phyloP scores from a whole-genome alignment of 163 green algal species.

The Coccomyxa subellipsoidea region DNA sequence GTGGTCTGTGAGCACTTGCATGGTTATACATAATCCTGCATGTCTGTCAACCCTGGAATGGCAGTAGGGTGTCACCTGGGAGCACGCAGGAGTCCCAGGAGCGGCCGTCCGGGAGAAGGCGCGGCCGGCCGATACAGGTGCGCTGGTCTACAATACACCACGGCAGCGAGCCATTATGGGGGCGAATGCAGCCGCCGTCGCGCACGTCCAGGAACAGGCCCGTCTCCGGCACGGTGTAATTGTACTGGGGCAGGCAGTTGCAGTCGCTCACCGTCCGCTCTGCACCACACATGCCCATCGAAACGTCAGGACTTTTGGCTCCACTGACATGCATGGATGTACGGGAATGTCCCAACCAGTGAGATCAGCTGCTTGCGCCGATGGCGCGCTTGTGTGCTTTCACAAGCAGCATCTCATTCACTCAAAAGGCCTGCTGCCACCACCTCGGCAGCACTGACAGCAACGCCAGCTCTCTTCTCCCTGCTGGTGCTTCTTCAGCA shows the following conservation, averaged over 20 bases:
- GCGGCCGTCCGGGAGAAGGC: not conserved
- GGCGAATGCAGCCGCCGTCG: not conserved
- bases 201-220: not conserved
- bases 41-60: too few relatives aligned
- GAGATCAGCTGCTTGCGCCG: too few relatives aligned
- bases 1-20: too few relatives aligned
- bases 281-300: not conserved
- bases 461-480: too few relatives aligned
- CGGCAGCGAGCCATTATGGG: not conserved
- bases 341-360: too few relatives aligned
- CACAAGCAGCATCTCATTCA: too few relatives aligned
- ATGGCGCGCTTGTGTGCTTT: too few relatives aligned
- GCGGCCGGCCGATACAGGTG: not conserved
- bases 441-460: too few relatives aligned
- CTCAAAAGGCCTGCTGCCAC: too few relatives aligned
- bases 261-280: not conserved
- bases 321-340: too few relatives aligned
- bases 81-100: not conserved
- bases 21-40: too few relatives aligned
- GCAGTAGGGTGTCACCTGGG: not conserved
- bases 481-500: too few relatives aligned
- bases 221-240: not conserved
- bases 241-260: constrained; percentile 1
- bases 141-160: not conserved
- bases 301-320: not conserved